phyloP scores from a whole-genome alignment of 768 basidiomycete genomes.

The Tulasnella sp. region DNA sequence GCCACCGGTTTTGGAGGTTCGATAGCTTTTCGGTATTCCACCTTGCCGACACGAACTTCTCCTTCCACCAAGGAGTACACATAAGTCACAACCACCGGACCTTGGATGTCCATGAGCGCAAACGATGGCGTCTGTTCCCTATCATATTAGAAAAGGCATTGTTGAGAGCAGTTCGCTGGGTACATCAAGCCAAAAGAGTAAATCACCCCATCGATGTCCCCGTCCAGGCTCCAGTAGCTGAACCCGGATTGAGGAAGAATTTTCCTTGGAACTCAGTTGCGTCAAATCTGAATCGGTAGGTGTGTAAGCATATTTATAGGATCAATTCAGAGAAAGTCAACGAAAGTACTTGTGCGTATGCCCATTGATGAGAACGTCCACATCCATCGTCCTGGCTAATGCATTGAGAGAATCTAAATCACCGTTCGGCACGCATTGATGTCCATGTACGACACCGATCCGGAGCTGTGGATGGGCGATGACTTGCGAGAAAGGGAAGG shows the following conservation, averaged over 20 bases:
- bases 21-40: slow-evolving; percentile 26
- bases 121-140: slow-evolving; percentile 90
- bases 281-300: slow-evolving; percentile 56
- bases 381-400: slow-evolving; percentile 92
- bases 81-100: slow-evolving; percentile 91
- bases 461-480: slow-evolving; percentile 75
- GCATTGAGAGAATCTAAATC: slow-evolving; percentile 83
- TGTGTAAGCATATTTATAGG: no score
- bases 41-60: slow-evolving; percentile 87
- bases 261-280: slow-evolving; percentile 82
- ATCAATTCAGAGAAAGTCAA: no score
- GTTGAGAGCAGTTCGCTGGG: not conserved
- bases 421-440: slow-evolving; percentile 85
- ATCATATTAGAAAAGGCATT: not conserved
- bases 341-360: slow-evolving; percentile 95
- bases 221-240: slow-evolving; percentile 90
- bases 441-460: slow-evolving; percentile 88
- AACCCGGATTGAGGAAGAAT: slow-evolving; percentile 95
- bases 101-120: slow-evolving; percentile 96
- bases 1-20: not conserved
- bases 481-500: slow-evolving; percentile 69
- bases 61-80: slow-evolving; percentile 92
- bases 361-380: slow-evolving; percentile 87
- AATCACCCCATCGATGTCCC: slow-evolving; percentile 57
- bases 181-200: not conserved